Evolutionary conservation across 768 basidiomycete genomes (phyloP), one percentile per base, ranked within the genome.

Genomic region (Panellus pusillus): DNA sequence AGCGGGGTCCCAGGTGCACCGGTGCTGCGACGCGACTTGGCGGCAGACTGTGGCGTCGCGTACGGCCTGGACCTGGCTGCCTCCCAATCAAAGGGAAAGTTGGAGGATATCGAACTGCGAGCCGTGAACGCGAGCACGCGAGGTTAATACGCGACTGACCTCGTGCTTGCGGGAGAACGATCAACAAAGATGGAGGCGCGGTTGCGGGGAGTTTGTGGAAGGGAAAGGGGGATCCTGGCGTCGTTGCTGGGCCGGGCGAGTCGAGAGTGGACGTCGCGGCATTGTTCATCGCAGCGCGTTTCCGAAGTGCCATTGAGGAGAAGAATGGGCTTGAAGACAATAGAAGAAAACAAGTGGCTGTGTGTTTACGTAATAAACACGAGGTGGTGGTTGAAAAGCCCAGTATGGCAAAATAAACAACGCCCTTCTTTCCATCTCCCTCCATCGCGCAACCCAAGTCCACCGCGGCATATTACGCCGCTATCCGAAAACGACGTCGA

Each of bases 51-150:
- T 2, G 88, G 88, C 0, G 84, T 83, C 3, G 74, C 75, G 75
- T 87, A 93, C 3, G 91, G 91, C 4, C 80, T 75, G 1, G 81
- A 77, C n/a, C 86, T 77, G 12, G 84, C 91, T 0, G 91, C 91
- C 28, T 89, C 86, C 91, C 91, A 93, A 72, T 93, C 91, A 63
- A 93, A 93, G 1, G 91, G 87, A 9, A 78, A 69, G 7, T 87
- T 86, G 1, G 87, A 85, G 6, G 90, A 89, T 43, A 88, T 75
- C 3, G 91, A 92, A 14, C 32, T 35, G 32, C 32, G 32, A 35
- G 14, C 11, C 11, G 8, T 35, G 32, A 35, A 35, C 14, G 32
- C 9, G 32, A 11, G 32, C 32, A 7, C 32, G 8, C 32, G 14
- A 35, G 14, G 32, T 35, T 35, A 11, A 14, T 14, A 35, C 32